A percentile compares a stretch with the other conserved stretches of the same genome.
These are phyloP conservation scores for Alternaria arborescens DNA, from an alignment of 2,329 filamentous ascomycete genomes.

Conservation along the genomic window DNA sequence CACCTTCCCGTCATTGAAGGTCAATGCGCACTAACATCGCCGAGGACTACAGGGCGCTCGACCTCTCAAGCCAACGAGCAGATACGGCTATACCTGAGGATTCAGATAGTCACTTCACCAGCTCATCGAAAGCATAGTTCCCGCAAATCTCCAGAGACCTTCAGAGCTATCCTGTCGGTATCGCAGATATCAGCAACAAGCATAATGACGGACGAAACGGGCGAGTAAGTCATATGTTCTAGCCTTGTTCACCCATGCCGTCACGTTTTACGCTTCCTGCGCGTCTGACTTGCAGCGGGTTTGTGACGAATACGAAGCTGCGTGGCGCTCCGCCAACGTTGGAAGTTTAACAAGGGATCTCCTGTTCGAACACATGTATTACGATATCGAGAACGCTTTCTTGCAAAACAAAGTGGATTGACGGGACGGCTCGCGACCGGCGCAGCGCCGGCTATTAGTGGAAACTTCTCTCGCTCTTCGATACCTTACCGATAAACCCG, in stretches of 20 bases:
- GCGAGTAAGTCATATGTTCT: neutral
- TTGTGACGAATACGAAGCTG: conserved; percentile 5
- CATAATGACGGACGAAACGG: neutral
- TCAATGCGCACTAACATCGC: neutral
- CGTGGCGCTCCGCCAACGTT: neutral
- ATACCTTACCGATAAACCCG: conserved; percentile 1
- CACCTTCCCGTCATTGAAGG: neutral
- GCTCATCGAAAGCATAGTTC: neutral
- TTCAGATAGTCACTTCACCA: neutral
- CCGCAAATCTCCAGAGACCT: neutral
- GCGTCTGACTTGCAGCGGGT: conserved; percentile 11
- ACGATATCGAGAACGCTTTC: neutral
- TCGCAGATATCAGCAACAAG: neutral
- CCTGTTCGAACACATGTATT: neutral
- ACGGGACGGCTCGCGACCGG: conserved; percentile 10
- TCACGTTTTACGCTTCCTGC: conserved; percentile 1
- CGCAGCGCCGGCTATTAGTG: conserved; percentile 9
- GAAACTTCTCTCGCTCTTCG: neutral
- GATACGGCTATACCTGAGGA: neutral
- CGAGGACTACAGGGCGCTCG: neutral
- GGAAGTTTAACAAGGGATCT: conserved; percentile 1
- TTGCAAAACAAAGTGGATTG: neutral
- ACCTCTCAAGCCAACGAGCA: neutral
- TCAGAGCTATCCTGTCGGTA: neutral
- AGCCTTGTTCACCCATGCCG: neutral